These are phyloP conservation scores for Phytophthora foliorum DNA, from an alignment of 352 stramenopile species.

Conservation along the genomic window DNA sequence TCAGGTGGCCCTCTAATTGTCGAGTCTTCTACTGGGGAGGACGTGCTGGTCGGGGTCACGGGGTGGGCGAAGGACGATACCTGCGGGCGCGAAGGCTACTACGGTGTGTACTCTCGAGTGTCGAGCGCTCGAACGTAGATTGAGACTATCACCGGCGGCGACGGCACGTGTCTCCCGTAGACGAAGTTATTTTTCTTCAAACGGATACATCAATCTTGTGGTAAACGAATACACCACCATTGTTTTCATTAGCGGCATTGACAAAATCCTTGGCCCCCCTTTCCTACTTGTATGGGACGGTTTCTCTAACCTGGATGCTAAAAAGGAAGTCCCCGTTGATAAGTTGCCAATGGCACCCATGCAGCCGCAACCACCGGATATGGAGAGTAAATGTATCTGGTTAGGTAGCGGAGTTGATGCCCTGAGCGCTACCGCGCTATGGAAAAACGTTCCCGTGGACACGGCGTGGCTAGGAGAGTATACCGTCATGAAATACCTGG, in stretches of 20 bases:
- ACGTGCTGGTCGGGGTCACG: conserved; percentile 53
- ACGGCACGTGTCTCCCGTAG: conserved; percentile 22
- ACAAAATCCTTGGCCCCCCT: too few relatives aligned
- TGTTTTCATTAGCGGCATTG: too few relatives aligned
- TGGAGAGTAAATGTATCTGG: too few relatives aligned
- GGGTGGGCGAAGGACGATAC: conserved; percentile 54
- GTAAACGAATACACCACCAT: neutral
- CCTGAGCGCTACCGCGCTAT: too few relatives aligned
- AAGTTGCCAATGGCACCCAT: too few relatives aligned
- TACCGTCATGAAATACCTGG: conserved; percentile 22
- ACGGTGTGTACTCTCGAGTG: conserved; percentile 62
- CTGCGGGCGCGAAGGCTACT: conserved; percentile 51
- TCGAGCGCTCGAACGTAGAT: conserved; percentile 54
- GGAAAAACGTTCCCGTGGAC: conserved; percentile 1
- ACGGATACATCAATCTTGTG: neutral
- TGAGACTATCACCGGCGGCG: conserved; percentile 13
- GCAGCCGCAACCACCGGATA: too few relatives aligned
- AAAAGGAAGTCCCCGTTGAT: too few relatives aligned
- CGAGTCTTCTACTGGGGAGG: conserved; percentile 17
- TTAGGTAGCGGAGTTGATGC: too few relatives aligned
- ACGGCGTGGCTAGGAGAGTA: conserved; percentile 19
- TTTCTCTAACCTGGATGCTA: too few relatives aligned
- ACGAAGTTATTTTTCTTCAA: neutral
- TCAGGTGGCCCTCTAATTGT: conserved; percentile 60
- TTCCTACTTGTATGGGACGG: too few relatives aligned